A percentile compares a stretch with the other conserved stretches of the same genome.
phyloP scores from a whole-genome alignment of 2,329 filamentous ascomycete species.

The Aspergillus sojae region DNA sequence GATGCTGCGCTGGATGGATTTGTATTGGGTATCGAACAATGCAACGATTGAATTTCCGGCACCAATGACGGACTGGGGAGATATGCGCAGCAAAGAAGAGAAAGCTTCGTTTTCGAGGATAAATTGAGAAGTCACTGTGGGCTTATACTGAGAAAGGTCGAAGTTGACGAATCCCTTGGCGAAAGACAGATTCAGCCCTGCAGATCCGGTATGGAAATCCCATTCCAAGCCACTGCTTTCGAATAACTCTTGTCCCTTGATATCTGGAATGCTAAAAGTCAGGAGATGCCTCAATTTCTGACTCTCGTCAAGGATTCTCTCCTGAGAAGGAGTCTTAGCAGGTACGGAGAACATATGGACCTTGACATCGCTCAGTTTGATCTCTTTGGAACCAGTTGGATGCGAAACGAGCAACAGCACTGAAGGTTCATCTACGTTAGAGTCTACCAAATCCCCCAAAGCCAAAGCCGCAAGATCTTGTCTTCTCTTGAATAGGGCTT shows the following conservation, averaged over 20 bases:
- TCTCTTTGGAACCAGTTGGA: conserved; percentile 30
- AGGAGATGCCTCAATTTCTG: conserved; percentile 42
- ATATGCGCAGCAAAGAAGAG: conserved; percentile 47
- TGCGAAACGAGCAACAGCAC: conserved; percentile 45
- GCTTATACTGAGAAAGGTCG: conserved; percentile 47
- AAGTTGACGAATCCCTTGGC: conserved; percentile 44
- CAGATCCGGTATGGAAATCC: conserved; percentile 44
- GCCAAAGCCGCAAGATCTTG: conserved; percentile 44
- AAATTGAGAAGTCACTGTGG: conserved; percentile 41
- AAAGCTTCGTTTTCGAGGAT: conserved; percentile 40
- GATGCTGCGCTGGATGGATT: conserved; percentile 48
- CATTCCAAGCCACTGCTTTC: conserved; percentile 34
- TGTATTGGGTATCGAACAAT: conserved; percentile 51
- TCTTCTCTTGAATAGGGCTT: conserved; percentile 41
- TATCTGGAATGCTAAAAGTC: conserved; percentile 37
- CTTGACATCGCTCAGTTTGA: conserved; percentile 39
- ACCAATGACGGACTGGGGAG: conserved; percentile 45
- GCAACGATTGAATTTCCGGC: conserved; percentile 45
- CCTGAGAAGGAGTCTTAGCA: conserved; percentile 24
- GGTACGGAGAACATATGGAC: conserved; percentile 45
- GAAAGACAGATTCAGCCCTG: conserved; percentile 43
- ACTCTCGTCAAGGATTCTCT: conserved; percentile 29
- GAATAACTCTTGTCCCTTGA: conserved; percentile 30
- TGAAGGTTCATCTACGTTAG: conserved; percentile 34
- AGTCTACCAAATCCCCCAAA: conserved; percentile 32